Evolutionary conservation across 257 asterid genomes (phyloP), one percentile per base, ranked within the genome.

Genomic region (Capsicum pubescens): DNA sequence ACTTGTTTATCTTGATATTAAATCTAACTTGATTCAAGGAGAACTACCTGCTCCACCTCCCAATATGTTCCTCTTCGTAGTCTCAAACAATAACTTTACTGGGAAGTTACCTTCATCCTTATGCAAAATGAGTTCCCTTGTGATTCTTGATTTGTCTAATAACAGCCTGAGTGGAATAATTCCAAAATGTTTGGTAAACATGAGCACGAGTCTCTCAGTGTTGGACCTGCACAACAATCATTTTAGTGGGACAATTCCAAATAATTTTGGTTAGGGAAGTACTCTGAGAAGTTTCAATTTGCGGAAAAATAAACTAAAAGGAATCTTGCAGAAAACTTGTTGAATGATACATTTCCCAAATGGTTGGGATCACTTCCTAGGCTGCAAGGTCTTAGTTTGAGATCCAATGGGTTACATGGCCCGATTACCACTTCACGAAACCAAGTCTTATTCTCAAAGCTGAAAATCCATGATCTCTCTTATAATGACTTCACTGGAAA

Each of bases 311-410:
- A 77, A 58, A 59, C 69, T 88, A 36, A 87, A 82, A 71, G 91
- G 91, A 64, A 12, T 85, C 12, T 86, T 16, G 87, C 87, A 50
- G 64, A 82, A 67, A 88, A 86, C 71, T 70, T 39, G 7, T 54
- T 88, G 15, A 88, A 60, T 79, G 90, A 80, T 79, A 82, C 88
- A 50, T 86, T 88, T 50, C 89, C 90, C 7, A 8, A n/a, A 42
- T 86, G 85, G 85, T 17, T 86, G 80, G 88, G 72, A 66, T 35
- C 26, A 48, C 86, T 85, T 83, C 88, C 84, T 46, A 57, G 79
- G 55, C 66, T 85, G 44, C 85, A 79, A 68, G 88, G 84, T 39
- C 85, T 88, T 3, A 84, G 80, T 83, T 83, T 88, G 89, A 86
- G 89, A 69, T 71, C 88, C 21, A 88, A 88, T 77, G 36, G 59